phyloP scores from a whole-genome alignment of 192 early-diverging fungal genomes.

The Podila clonocystis region DNA sequence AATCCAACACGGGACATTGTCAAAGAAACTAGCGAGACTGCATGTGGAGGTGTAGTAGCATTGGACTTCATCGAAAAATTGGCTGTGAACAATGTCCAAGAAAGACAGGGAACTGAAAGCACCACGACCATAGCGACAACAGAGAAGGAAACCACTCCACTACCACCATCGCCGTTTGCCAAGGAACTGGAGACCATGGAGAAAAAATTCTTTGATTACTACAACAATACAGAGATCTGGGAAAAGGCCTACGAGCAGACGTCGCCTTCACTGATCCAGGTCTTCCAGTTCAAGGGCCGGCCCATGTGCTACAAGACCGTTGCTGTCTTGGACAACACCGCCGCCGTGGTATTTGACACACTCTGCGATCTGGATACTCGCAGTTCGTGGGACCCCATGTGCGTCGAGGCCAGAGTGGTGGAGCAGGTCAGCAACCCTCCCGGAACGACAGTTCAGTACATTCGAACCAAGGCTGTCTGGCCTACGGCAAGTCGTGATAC shows the following conservation, averaged over 20 bases:
- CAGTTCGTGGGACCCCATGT: slow-evolving; percentile 44
- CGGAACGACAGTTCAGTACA: slow-evolving; percentile 38
- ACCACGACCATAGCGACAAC: not conserved
- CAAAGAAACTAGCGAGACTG: not conserved
- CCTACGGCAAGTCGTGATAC: slow-evolving; percentile 44
- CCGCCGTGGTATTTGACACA: slow-evolving; percentile 37
- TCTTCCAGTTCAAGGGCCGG: slow-evolving; percentile 37
- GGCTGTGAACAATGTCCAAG: too few species aligned
- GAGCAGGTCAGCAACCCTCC: slow-evolving; percentile 9
- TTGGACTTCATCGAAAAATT: too few species aligned
- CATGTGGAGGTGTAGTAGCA: not conserved
- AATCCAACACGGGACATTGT: not conserved
- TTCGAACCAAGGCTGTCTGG: slow-evolving; percentile 43
- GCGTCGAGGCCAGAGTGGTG: slow-evolving; percentile 35
- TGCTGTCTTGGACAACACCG: slow-evolving; percentile 42
- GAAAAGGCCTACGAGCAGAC: slow-evolving; percentile 33
- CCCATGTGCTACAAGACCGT: slow-evolving; percentile 51
- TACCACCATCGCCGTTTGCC: slow-evolving; percentile 7
- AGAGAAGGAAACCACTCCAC: not conserved
- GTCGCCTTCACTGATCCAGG: slow-evolving; percentile 27
- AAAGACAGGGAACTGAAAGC: not conserved
- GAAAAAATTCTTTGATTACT: slow-evolving; percentile 34
- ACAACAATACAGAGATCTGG: slow-evolving; percentile 37
- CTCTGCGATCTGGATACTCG: slow-evolving; percentile 31
- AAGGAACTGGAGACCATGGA: slow-evolving; percentile 35